A percentile compares a stretch with the other conserved stretches of the same genome.
phyloP scores from a whole-genome alignment of 345 rosid species.

The Hibiscus tridactylites region DNA sequence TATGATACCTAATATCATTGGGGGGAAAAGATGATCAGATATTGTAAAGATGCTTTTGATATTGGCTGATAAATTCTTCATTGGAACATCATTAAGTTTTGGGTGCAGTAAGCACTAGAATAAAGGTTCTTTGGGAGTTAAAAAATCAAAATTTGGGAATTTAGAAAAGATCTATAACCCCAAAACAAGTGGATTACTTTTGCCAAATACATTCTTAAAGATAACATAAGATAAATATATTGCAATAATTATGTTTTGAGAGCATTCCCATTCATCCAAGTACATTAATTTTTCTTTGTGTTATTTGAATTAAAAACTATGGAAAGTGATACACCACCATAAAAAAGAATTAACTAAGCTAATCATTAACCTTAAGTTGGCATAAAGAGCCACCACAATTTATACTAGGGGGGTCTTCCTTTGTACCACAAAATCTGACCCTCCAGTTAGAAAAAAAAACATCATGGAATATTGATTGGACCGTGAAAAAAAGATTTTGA shows the following conservation, averaged over 20 bases:
- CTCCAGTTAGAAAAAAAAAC: background rate
- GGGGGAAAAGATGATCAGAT: background rate
- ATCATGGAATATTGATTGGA: background rate
- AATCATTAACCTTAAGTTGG: constrained; percentile 13
- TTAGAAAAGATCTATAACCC: constrained; percentile 1
- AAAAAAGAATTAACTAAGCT: background rate
- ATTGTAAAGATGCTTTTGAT: constrained; percentile 6
- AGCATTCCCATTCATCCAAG: constrained; percentile 12
- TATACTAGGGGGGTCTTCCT: background rate
- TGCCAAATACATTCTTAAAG: constrained; percentile 8
- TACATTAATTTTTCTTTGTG: constrained; percentile 12
- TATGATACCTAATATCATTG: background rate
- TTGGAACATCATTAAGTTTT: constrained; percentile 14
- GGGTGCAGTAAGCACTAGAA: constrained; percentile 30
- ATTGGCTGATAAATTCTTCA: constrained; percentile 14
- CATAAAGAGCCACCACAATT: background rate
- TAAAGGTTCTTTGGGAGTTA: background rate
- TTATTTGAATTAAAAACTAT: constrained; percentile 2
- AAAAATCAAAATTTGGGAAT: background rate
- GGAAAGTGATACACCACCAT: constrained; percentile 9
- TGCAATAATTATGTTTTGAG: constrained; percentile 17
- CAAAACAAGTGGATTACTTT: constrained; percentile 17
- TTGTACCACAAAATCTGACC: background rate
- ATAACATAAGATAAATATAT: constrained; percentile 8
- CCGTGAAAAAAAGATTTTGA: background rate